Base-by-base conservation (phyloP, 371 early-diverging fungal genomes). In the Mortierella sp. region DNA sequence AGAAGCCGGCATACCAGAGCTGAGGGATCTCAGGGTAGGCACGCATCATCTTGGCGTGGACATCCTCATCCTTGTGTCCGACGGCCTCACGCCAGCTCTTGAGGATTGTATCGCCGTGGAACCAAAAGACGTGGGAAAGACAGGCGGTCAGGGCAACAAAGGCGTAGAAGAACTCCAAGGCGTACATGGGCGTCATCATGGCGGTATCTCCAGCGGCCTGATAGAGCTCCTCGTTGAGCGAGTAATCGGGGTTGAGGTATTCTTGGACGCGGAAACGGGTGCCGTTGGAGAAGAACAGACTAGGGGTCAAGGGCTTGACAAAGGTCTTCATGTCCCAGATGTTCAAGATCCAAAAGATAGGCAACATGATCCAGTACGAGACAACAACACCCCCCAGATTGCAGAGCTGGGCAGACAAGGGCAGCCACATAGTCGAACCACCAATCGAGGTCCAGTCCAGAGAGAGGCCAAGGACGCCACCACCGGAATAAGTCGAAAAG, bases 381-480 rank as follows among this genome's bases (percentile, higher is more conserved):
- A 95, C 82, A 24, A 94, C 90, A 58, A 90, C 90, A 14, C 94
- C 94, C 4, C 48, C 26, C 1, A 52, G 16, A 19, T 54, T 74
- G n/a, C 74, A 73, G 21, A 79, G 65, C 38, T 81, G 81, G 26
- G 81, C 80, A 24, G 44, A 44, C 28, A 76, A 50, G 28, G 81
- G 81, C 2, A 73, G n/a, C 34, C 55, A 76, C 54, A 81, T 45
- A 47, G 78, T 76, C 5, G 78, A 50, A 42, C 78, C 81, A 24
- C 74, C 74, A 24, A 95, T 89, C n/a, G 94, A 93, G 70, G 90
- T 91, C 97, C 94, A 97, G 89, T 92, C 95, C 54, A 97, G 89
- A 19, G 94, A 90, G 16, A 95, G 76, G n/a, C 94, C 87, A 7
- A 94, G 88, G 74, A 95, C 88, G 31, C 95, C 95, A 31, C 94